Percentiles rank a stretch among this genome's conserved stretches.
Conservation (phyloP, 345 rosid genomes). For the Syzygium aqueum region DNA sequence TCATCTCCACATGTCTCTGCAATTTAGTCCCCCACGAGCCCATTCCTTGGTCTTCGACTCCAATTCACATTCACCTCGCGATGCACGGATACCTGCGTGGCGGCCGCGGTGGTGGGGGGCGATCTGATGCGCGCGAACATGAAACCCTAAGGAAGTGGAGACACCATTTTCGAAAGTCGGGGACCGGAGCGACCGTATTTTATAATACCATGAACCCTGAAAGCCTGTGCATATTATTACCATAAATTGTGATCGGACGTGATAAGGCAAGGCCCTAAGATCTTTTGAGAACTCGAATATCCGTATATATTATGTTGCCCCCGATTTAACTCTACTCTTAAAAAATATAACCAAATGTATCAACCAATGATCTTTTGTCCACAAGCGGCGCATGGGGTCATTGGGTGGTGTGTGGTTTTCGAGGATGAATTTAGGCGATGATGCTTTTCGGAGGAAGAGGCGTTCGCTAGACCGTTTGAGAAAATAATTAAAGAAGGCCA, state of each 20-base stretch:
- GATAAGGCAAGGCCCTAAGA: no score
- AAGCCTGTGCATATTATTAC: no score
- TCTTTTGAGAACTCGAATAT: not conserved
- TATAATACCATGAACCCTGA: no score
- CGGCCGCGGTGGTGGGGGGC: no score
- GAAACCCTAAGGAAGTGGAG: not conserved
- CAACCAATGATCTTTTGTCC: not conserved
- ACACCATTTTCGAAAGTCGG: not conserved
- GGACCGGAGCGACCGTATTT: rapidly evolving
- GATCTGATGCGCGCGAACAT: not conserved
- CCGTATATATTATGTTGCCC: not conserved
- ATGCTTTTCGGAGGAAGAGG: not conserved
- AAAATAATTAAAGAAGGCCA: not conserved
- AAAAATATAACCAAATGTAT: no score
- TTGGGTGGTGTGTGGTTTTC: not conserved
- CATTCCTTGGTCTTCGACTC: not conserved
- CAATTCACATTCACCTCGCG: not conserved
- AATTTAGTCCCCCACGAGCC: not conserved
- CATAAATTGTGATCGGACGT: no score
- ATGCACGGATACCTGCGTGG: no score
- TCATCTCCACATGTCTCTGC: not conserved
- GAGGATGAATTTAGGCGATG: not conserved
- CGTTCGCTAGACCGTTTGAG: not conserved
- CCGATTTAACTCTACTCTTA: no score
- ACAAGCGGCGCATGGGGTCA: not conserved